Percentiles rank a stretch among this genome's conserved stretches.
These are phyloP conservation scores for Elaphomyces granulatus DNA, from an alignment of 495 filamentous ascomycete genomes.

Conservation along the genomic window DNA sequence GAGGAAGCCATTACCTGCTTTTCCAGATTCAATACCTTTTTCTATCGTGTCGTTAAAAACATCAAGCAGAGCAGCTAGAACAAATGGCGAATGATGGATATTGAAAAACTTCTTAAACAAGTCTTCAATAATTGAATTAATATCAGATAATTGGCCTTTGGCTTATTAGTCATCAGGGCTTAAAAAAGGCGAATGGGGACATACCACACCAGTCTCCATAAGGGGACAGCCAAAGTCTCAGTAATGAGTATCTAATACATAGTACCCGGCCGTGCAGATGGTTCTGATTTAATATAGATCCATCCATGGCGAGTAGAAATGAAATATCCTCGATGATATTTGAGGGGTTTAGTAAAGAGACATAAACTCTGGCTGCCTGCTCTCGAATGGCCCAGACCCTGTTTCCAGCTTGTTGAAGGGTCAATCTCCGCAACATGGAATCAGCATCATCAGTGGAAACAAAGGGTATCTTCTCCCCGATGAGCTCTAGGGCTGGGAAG, in stretches of 20 bases:
- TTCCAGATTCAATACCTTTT: constrained; percentile 17
- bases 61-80: constrained; percentile 27
- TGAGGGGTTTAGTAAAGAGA: constrained; percentile 41
- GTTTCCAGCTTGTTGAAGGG: constrained; percentile 42
- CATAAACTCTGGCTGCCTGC: constrained; percentile 70
- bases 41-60: constrained; percentile 27
- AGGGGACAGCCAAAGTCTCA: constrained; percentile 21
- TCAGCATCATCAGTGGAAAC: constrained; percentile 21
- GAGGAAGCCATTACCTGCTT: constrained; percentile 14
- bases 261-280: constrained; percentile 48
- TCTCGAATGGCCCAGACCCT: constrained; percentile 79
- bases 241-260: constrained; percentile 35
- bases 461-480: constrained; percentile 39
- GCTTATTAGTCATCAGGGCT: constrained; percentile 1
- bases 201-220: constrained; percentile 25
- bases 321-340: constrained; percentile 37
- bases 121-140: constrained; percentile 16
- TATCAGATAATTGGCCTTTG: constrained; percentile 18
- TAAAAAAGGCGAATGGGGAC: constrained; percentile 2
- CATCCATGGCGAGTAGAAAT: constrained; percentile 28
- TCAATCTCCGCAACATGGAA: constrained; percentile 19
- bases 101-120: constrained; percentile 18
- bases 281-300: constrained; percentile 36
- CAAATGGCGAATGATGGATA: constrained; percentile 24
- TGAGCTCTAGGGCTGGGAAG: constrained; percentile 77